A percentile compares a stretch with the other conserved stretches of the same genome.
Conservation (phyloP, 805 yeast species). For the Blastobotrys mokoenaii region DNA sequence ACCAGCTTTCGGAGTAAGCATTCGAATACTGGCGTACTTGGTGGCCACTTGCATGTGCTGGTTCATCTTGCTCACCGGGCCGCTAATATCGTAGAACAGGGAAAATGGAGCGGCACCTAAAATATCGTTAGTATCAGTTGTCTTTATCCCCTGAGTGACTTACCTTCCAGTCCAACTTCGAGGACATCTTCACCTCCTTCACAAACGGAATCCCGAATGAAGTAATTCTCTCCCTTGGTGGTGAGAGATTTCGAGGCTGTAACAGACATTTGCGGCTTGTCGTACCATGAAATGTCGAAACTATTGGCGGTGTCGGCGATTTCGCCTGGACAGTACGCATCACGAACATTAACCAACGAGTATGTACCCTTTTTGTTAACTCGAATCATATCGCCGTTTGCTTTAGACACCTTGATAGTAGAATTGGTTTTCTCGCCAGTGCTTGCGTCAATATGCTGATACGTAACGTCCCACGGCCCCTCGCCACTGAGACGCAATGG, state of each 20-base stretch:
- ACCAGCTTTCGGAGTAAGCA: slow-evolving; percentile 45
- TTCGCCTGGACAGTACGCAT: slow-evolving; percentile 44
- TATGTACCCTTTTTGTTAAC: slow-evolving; percentile 42
- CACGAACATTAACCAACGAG: slow-evolving; percentile 37
- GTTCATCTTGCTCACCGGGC: slow-evolving; percentile 13
- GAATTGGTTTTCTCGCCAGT: slow-evolving; percentile 7
- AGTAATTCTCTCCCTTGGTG: slow-evolving; percentile 21
- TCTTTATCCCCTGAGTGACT: background rate
- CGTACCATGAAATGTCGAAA: slow-evolving; percentile 37
- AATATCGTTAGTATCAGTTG: slow-evolving; percentile 1
- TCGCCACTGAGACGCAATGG: slow-evolving; percentile 57
- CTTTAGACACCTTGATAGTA: slow-evolving; percentile 4
- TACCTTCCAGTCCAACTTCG: slow-evolving; percentile 45
- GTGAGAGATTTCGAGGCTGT: slow-evolving; percentile 23
- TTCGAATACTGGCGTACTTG: slow-evolving; percentile 39
- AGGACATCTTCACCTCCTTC: slow-evolving; percentile 41
- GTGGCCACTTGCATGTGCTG: slow-evolving; percentile 42
- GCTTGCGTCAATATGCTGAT: slow-evolving; percentile 15
- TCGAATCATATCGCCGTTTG: slow-evolving; percentile 26
- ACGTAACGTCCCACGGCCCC: slow-evolving; percentile 39
- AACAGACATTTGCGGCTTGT: slow-evolving; percentile 38
- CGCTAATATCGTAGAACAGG: slow-evolving; percentile 45
- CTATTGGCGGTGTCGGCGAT: slow-evolving; percentile 28
- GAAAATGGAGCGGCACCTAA: slow-evolving; percentile 48
- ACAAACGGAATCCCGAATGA: slow-evolving; percentile 36